Evolutionary conservation across 106 monocot genomes (phyloP).

Genomic region (Allium sativum): DNA sequence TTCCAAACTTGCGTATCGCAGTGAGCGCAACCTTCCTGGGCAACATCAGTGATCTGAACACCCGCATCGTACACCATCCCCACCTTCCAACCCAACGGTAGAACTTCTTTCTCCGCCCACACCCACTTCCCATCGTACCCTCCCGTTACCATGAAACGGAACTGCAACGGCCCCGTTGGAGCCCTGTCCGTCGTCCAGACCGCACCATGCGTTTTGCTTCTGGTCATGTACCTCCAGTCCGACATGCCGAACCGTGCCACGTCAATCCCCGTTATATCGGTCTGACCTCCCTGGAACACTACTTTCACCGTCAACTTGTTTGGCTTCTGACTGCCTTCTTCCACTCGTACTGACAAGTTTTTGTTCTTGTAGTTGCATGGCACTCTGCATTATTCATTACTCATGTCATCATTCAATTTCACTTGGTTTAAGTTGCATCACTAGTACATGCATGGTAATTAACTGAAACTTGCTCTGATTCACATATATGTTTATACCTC

Average conservation of each 20-base stretch:
- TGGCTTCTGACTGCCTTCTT: slow-evolving; percentile 50
- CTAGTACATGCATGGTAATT: too few species aligned
- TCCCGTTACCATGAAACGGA: slow-evolving; percentile 61
- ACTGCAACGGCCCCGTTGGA: slow-evolving; percentile 69
- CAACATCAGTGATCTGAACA: slow-evolving; percentile 63
- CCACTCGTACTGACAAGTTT: slow-evolving; percentile 57
- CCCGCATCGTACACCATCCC: slow-evolving; percentile 64
- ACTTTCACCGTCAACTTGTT: slow-evolving; percentile 45
- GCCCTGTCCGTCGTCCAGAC: slow-evolving; percentile 51
- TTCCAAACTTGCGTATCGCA: slow-evolving; percentile 35
- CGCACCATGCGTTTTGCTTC: slow-evolving; percentile 31
- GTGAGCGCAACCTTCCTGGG: slow-evolving; percentile 56
- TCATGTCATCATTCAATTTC: too few species aligned
- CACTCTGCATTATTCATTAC: slow-evolving; percentile 20
- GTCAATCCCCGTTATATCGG: slow-evolving; percentile 62
- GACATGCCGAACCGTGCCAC: slow-evolving; percentile 30
- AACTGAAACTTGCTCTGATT: too few species aligned
- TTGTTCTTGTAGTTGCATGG: slow-evolving; percentile 50
- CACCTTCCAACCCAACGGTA: slow-evolving; percentile 55
- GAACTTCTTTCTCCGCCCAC: slow-evolving; percentile 47
- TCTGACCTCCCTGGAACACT: slow-evolving; percentile 81
- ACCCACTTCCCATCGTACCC: slow-evolving; percentile 86
- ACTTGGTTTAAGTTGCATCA: too few species aligned
- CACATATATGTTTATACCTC: slow-evolving; percentile 22
- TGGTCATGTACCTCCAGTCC: slow-evolving; percentile 51